A percentile compares a stretch with the other conserved stretches of the same genome.
phyloP scores from a whole-genome alignment of 768 basidiomycete species.

The Mycena vitilis region DNA sequence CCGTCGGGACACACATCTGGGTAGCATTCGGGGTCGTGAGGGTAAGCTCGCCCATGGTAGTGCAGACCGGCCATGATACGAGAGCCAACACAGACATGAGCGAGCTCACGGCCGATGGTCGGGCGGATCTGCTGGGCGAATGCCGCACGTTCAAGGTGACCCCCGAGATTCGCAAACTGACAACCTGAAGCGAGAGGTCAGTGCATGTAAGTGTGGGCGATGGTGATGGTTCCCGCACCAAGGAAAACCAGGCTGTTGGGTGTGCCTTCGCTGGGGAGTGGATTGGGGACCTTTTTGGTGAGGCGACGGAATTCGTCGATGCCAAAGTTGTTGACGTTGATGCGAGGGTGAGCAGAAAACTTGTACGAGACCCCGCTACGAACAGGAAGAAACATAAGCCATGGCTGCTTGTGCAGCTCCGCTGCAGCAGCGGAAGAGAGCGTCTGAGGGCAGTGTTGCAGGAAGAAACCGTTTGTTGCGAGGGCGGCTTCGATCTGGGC shows the following conservation, averaged over 20 bases:
- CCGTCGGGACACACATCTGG: too few relatives aligned
- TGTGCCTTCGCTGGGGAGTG: background rate
- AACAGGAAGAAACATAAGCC: background rate
- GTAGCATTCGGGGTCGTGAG: too few relatives aligned
- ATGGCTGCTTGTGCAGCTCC: background rate
- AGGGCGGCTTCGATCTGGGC: background rate
- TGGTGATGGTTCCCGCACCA: fast-evolving
- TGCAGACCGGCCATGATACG: too few relatives aligned
- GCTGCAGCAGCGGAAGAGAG: background rate
- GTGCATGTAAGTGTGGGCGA: background rate
- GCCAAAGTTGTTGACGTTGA: slow-evolving; percentile 18
- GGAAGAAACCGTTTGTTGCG: background rate
- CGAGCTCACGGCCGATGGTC: too few relatives aligned
- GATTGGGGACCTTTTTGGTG: slow-evolving; percentile 6
- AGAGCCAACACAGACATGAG: too few relatives aligned
- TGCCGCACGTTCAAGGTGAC: too few relatives aligned
- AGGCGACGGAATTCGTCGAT: slow-evolving; percentile 1
- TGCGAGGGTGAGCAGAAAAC: slow-evolving; percentile 14
- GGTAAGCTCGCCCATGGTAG: too few relatives aligned
- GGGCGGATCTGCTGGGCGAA: too few relatives aligned
- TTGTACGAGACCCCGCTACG: background rate
- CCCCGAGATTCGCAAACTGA: too few relatives aligned
- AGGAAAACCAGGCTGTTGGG: too few relatives aligned
- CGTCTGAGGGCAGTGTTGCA: background rate
- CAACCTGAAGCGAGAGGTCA: too few relatives aligned